Percentiles rank a stretch among this genome's conserved stretches.
These are phyloP conservation scores for Talaromyces albobiverticillius DNA, from an alignment of 2,329 filamentous ascomycete species.

Conservation along the genomic window DNA sequence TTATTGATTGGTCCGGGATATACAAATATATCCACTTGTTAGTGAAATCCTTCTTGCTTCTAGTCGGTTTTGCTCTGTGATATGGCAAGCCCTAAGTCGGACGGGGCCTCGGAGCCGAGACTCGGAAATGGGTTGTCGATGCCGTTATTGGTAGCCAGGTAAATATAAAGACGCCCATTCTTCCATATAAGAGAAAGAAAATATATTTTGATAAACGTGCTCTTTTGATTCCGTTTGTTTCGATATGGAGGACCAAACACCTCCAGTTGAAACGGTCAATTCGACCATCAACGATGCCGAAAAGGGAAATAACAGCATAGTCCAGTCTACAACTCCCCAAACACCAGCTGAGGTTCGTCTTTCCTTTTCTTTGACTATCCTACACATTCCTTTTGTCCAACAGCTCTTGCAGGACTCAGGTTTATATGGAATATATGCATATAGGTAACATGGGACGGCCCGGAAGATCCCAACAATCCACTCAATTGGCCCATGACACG, in stretches of 20 bases:
- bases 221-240: not conserved
- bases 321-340: not conserved
- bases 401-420: too few species aligned
- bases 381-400: not conserved
- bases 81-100: not conserved
- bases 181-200: too few species aligned
- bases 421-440: too few species aligned
- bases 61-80: not conserved
- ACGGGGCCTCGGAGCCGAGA: not conserved
- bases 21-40: too few species aligned
- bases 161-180: not conserved
- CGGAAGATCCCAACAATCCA: slow-evolving; percentile 57
- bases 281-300: not conserved
- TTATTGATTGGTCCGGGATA: too few species aligned
- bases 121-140: not conserved
- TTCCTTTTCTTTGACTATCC: not conserved
- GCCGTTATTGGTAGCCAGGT: not conserved
- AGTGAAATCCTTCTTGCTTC: too few species aligned
- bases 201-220: too few species aligned
- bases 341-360: not conserved
- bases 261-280: not conserved
- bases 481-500: slow-evolving; percentile 55
- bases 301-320: not conserved
- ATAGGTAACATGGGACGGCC: slow-evolving; percentile 52
- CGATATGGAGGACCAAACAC: not conserved